A percentile compares a stretch with the other conserved stretches of the same genome.
phyloP scores from a whole-genome alignment of 176 grass and related monocot genomes.

The Oryza brachyantha region DNA sequence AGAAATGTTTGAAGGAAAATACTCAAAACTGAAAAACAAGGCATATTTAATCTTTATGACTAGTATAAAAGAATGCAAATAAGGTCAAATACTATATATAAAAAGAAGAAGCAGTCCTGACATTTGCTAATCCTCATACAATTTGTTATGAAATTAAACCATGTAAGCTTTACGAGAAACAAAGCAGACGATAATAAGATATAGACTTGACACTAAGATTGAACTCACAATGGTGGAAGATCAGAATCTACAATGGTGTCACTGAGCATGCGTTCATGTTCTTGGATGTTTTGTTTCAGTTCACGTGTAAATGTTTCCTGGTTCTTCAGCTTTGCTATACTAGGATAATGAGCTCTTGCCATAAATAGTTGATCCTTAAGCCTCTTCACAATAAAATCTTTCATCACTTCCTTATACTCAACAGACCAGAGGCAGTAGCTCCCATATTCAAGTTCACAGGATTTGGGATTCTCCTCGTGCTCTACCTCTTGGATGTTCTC shows the following conservation, averaged over 20 bases:
- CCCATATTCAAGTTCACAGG: constrained; percentile 74
- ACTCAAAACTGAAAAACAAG: not conserved
- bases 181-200: constrained; percentile 1
- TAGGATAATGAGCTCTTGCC: constrained; percentile 83
- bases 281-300: constrained; percentile 77
- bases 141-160: not conserved
- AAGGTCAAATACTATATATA: not conserved
- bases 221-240: constrained; percentile 51
- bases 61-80: not conserved
- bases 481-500: constrained; percentile 22
- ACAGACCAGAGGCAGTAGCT: constrained; percentile 83
- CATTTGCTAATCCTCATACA: not conserved
- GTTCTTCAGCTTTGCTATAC: constrained; percentile 67
- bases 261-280: constrained; percentile 81
- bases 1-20: constrained; percentile 8
- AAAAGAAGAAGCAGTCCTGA: not conserved
- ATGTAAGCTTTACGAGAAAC: not conserved
- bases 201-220: not conserved
- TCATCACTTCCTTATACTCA: constrained; percentile 71
- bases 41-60: constrained; percentile 3
- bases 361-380: constrained; percentile 86
- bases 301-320: constrained; percentile 61
- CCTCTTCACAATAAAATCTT: constrained; percentile 60
- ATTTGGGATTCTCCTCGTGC: constrained; percentile 29
- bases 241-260: constrained; percentile 70